A percentile compares a stretch with the other conserved stretches of the same genome.
phyloP scores from a whole-genome alignment of 2,329 filamentous ascomycete genomes.

The Sclerotinia borealis region DNA sequence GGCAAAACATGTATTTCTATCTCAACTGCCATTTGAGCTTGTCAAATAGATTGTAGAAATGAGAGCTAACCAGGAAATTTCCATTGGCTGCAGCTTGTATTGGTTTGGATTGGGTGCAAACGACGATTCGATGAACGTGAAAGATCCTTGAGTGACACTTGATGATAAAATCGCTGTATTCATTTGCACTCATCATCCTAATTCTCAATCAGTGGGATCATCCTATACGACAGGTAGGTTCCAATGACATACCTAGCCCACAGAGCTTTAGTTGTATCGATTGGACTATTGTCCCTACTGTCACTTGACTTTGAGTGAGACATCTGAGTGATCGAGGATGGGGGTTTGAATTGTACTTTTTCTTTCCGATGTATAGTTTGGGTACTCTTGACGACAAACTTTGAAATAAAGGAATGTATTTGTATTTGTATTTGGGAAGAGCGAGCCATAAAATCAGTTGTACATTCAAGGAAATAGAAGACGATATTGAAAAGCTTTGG shows the following conservation, averaged over 20 bases:
- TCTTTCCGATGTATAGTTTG: not conserved
- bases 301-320: not conserved
- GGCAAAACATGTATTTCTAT: not conserved
- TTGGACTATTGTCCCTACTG: not conserved
- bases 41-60: not conserved
- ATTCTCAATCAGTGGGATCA: not conserved
- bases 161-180: conserved; percentile 21
- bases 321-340: not conserved
- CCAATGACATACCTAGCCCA: not conserved
- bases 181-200: conserved; percentile 5
- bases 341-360: not conserved
- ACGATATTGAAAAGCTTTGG: not conserved
- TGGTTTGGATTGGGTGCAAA: conserved; percentile 21
- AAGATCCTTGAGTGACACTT: conserved; percentile 15
- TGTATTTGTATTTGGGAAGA: too few relatives aligned
- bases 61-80: conserved; percentile 12
- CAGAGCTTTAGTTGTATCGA: not conserved
- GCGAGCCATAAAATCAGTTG: not conserved
- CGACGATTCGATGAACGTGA: conserved; percentile 19
- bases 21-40: not conserved
- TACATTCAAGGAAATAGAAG: not conserved
- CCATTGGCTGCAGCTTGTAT: conserved; percentile 16
- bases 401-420: not conserved
- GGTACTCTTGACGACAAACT: not conserved
- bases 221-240: not conserved